A percentile compares a stretch with the other conserved stretches of the same genome.
Conservation (phyloP, 2,329 filamentous ascomycete species). For the Paecilomyces sp. region DNA sequence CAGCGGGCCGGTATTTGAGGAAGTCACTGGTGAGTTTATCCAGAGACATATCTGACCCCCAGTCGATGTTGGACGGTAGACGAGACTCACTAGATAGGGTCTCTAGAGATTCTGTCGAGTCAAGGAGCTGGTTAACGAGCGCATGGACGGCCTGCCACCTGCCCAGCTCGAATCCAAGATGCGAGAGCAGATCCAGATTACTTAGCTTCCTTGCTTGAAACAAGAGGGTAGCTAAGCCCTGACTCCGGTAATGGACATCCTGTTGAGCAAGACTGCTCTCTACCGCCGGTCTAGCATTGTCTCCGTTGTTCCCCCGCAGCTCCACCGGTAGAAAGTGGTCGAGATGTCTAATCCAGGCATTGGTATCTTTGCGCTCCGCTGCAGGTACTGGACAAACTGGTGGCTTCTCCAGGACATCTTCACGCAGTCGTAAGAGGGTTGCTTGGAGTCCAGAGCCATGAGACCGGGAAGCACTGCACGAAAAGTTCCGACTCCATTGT, state of each 20-base stretch:
- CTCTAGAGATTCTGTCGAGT: slow-evolving; percentile 23
- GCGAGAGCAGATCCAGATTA: slow-evolving; percentile 29
- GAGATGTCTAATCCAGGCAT: slow-evolving; percentile 27
- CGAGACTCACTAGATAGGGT: slow-evolving; percentile 8
- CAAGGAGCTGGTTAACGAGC: slow-evolving; percentile 32
- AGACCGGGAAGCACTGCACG: slow-evolving; percentile 8
- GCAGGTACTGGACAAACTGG: slow-evolving; percentile 11
- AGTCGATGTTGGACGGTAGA: slow-evolving; percentile 22
- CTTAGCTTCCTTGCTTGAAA: slow-evolving; percentile 18
- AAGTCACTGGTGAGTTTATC: slow-evolving; percentile 19
- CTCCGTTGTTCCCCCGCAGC: slow-evolving; percentile 11
- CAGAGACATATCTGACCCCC: slow-evolving; percentile 18
- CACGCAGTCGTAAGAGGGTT: slow-evolving; percentile 9
- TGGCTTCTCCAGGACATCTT: slow-evolving; percentile 4
- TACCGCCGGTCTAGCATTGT: slow-evolving; percentile 2
- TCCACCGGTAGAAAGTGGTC: slow-evolving; percentile 24
- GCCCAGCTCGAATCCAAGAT: slow-evolving; percentile 31
- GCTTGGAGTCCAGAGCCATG: slow-evolving; percentile 8
- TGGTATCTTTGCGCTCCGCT: slow-evolving; percentile 14
- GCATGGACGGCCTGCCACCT: slow-evolving; percentile 35
- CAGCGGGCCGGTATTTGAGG: background rate
- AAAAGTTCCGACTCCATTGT: slow-evolving; percentile 17
- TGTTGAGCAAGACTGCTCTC: slow-evolving; percentile 3
- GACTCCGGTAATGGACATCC: slow-evolving; percentile 14
- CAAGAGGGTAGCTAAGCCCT: slow-evolving; percentile 25